These are phyloP conservation scores for Tritrichomonas foetus DNA, from an alignment of 208 protist species.

Conservation along the genomic window DNA sequence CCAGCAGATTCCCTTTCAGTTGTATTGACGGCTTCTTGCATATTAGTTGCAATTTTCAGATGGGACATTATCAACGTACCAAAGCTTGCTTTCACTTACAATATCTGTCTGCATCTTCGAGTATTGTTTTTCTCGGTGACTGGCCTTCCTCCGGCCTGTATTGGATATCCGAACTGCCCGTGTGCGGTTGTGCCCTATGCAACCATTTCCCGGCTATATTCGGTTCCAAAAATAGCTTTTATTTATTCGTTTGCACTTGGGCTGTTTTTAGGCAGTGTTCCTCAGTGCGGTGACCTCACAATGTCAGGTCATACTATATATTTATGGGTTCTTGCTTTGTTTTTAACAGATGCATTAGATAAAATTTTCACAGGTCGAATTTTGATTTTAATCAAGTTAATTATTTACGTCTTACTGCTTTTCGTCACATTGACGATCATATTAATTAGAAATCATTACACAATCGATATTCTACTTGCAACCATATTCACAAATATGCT, in stretches of 20 bases:
- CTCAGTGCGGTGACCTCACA: constrained; percentile 4
- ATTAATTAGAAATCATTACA: constrained; percentile 12
- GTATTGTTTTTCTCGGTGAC: not conserved
- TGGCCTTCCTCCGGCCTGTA: not conserved
- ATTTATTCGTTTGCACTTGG: not conserved
- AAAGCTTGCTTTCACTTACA: not conserved
- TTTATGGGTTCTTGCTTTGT: not conserved
- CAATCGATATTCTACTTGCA: not conserved
- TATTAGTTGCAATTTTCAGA: not conserved
- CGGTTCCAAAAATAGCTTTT: not conserved
- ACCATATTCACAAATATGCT: no score
- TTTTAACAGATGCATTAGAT: not conserved
- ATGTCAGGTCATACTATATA: constrained; percentile 24
- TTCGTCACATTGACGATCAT: not conserved
- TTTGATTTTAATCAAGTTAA: not conserved
- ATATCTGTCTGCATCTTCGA: not conserved
- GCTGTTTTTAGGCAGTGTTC: not conserved
- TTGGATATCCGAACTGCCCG: not conserved
- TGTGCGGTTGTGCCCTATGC: not conserved
- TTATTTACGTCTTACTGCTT: not conserved
- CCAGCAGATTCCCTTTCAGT: not conserved
- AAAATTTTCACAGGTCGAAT: not conserved
- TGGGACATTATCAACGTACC: not conserved
- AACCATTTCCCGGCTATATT: no score
- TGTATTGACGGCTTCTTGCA: not conserved